Conservation (phyloP, 352 stramenopile species). For the Phytophthora multivora region DNA sequence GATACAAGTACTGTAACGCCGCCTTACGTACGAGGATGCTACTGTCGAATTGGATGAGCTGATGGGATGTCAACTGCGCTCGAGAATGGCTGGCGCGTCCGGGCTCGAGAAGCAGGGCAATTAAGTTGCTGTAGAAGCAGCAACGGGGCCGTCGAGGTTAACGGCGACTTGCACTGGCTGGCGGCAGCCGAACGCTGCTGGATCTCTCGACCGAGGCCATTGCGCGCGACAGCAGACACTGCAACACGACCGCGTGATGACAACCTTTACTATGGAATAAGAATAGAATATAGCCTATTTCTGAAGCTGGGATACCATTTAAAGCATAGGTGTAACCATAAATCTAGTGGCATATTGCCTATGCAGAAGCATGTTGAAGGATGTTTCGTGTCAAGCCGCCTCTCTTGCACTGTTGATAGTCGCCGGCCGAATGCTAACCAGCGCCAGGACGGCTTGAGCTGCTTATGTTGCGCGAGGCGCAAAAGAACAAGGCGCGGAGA, state of each 20-base stretch:
- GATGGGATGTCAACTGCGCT: constrained; percentile 34
- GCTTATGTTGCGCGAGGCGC: constrained; percentile 23
- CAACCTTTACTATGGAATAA: not conserved
- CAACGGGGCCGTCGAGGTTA: not conserved
- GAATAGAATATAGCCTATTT: not conserved
- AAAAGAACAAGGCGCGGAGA: constrained; percentile 28
- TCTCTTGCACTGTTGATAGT: constrained; percentile 34
- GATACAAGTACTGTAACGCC: constrained; percentile 15
- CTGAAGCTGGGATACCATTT: too few species aligned
- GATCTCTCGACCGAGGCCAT: constrained; percentile 7
- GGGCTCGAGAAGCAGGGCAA: not conserved
- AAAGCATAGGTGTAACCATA: not conserved
- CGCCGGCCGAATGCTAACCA: constrained; percentile 35
- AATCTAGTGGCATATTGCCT: constrained; percentile 9
- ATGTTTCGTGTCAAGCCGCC: constrained; percentile 1
- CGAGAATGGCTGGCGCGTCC: constrained; percentile 31
- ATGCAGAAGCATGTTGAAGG: constrained; percentile 13
- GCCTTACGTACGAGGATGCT: constrained; percentile 30
- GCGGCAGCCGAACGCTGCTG: constrained; percentile 7
- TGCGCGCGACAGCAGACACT: not conserved
- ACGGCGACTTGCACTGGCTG: constrained; percentile 17
- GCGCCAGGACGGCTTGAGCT: constrained; percentile 7
- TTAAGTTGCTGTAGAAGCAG: constrained; percentile 28
- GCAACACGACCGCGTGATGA: constrained; percentile 32
- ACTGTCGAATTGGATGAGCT: constrained; percentile 45